These are phyloP conservation scores for Aureobasidium subglaciale DNA, from an alignment of 2,329 filamentous ascomycete species.

Conservation along the genomic window DNA sequence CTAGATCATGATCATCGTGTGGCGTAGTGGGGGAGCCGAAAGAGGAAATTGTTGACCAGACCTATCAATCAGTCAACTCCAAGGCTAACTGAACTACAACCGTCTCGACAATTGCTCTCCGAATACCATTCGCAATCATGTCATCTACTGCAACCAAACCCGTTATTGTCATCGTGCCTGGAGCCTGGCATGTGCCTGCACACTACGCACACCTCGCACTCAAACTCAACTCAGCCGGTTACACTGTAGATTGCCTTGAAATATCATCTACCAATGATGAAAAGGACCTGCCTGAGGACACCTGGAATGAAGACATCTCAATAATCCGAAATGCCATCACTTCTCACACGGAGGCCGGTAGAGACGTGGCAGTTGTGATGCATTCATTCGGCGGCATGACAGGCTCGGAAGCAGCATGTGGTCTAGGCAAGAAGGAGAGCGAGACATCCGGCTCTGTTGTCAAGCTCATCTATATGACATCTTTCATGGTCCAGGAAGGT, in stretches of 20 bases:
- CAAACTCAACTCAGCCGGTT: constrained; percentile 21
- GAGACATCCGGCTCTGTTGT: constrained; percentile 18
- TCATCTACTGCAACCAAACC: not conserved
- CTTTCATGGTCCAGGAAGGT: constrained; percentile 15
- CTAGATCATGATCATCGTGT: not conserved
- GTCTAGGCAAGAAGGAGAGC: constrained; percentile 17
- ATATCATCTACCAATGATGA: not conserved
- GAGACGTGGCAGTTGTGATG: constrained; percentile 25
- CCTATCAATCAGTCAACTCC: not conserved
- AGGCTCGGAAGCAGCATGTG: constrained; percentile 23
- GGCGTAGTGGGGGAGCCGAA: not conserved
- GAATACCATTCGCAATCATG: not conserved
- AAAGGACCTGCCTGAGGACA: not conserved
- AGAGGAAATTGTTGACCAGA: not conserved
- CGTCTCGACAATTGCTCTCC: not conserved
- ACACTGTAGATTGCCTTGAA: constrained; percentile 16
- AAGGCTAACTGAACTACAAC: not conserved
- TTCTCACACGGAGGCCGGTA: constrained; percentile 20
- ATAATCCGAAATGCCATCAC: constrained; percentile 20
- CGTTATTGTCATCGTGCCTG: constrained; percentile 25
- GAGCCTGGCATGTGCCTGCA: constrained; percentile 23
- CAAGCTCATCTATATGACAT: constrained; percentile 23
- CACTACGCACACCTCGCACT: constrained; percentile 20
- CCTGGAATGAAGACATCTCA: not conserved
- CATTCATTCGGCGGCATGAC: constrained; percentile 28